Evolutionary conservation across 1,284 basidiomycete species (phyloP).

Genomic region (Puccinia coronata): DNA sequence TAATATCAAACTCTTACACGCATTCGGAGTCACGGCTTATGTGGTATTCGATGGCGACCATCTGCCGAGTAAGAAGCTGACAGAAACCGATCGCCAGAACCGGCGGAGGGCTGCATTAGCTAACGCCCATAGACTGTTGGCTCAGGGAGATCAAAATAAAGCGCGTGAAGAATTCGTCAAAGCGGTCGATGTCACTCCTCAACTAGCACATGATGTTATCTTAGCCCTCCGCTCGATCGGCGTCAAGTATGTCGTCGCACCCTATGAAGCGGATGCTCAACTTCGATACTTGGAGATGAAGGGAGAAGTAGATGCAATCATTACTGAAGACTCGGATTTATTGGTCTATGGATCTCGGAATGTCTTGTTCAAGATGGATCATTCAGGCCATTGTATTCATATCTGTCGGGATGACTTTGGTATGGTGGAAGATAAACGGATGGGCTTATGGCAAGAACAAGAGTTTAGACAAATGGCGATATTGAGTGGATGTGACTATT

Average conservation of each 20-base stretch:
- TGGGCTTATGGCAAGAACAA: slow-evolving; percentile 81
- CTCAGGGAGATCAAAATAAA: slow-evolving; percentile 74
- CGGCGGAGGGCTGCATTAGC: slow-evolving; percentile 57
- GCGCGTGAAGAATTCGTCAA: slow-evolving; percentile 87
- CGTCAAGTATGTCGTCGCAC: slow-evolving; percentile 86
- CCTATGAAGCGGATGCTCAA: slow-evolving; percentile 98
- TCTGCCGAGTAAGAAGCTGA: slow-evolving; percentile 87
- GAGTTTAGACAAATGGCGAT: slow-evolving; percentile 96
- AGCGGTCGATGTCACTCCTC: slow-evolving; percentile 90
- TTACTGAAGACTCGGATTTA: slow-evolving; percentile 97
- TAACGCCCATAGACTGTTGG: slow-evolving; percentile 71
- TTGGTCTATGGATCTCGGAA: slow-evolving; percentile 91
- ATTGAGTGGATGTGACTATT: slow-evolving; percentile 94
- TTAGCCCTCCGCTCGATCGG: slow-evolving; percentile 79
- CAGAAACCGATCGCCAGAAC: slow-evolving; percentile 64
- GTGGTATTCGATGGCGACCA: slow-evolving; percentile 96
- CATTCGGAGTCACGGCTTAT: slow-evolving; percentile 82
- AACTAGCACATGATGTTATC: slow-evolving; percentile 96
- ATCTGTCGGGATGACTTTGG: slow-evolving; percentile 79
- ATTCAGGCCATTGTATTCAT: slow-evolving; percentile 72
- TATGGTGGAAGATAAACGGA: slow-evolving; percentile 71
- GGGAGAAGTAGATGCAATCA: slow-evolving; percentile 83
- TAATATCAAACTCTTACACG: slow-evolving; percentile 78
- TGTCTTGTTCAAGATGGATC: slow-evolving; percentile 77
- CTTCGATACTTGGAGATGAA: slow-evolving; percentile 84